phyloP scores from a whole-genome alignment of 1,284 basidiomycete genomes.

The Apiotrichum mycotoxinovorans region DNA sequence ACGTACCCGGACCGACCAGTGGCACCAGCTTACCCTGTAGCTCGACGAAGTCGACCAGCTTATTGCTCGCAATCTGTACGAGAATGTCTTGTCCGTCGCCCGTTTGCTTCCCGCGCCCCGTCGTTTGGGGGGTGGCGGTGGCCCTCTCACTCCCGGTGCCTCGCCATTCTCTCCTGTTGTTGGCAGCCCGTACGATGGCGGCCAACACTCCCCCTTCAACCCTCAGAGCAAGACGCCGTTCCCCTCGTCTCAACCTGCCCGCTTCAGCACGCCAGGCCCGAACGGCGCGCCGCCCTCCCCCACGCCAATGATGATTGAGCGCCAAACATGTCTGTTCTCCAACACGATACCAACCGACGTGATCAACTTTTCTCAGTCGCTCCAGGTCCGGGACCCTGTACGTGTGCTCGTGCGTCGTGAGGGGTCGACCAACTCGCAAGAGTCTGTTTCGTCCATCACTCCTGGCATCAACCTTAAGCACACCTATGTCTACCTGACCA shows the following conservation, averaged over 20 bases:
- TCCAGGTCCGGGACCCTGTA: slow-evolving; percentile 84
- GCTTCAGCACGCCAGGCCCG: slow-evolving; percentile 27
- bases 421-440: slow-evolving; percentile 58
- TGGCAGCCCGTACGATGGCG: slow-evolving; percentile 46
- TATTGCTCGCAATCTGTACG: slow-evolving; percentile 89
- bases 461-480: slow-evolving; percentile 72
- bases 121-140: slow-evolving; percentile 52
- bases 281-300: slow-evolving; percentile 13
- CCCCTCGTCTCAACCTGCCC: slow-evolving; percentile 53
- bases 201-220: slow-evolving; percentile 56
- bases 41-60: slow-evolving; percentile 97
- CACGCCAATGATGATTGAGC: slow-evolving; percentile 54
- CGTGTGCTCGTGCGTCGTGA: slow-evolving; percentile 94
- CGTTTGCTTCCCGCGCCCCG: slow-evolving; percentile 80
- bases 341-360: slow-evolving; percentile 57
- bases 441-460: slow-evolving; percentile 47
- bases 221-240: slow-evolving; percentile 49
- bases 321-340: slow-evolving; percentile 92
- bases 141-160: slow-evolving; percentile 30
- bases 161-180: slow-evolving; percentile 42
- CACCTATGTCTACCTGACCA: slow-evolving; percentile 87
- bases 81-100: slow-evolving; percentile 88
- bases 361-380: slow-evolving; percentile 54
- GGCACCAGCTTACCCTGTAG: slow-evolving; percentile 13
- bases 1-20: slow-evolving; percentile 15